Conservation (phyloP, 1,139 yeast genomes). For the Spathaspora sp. region DNA sequence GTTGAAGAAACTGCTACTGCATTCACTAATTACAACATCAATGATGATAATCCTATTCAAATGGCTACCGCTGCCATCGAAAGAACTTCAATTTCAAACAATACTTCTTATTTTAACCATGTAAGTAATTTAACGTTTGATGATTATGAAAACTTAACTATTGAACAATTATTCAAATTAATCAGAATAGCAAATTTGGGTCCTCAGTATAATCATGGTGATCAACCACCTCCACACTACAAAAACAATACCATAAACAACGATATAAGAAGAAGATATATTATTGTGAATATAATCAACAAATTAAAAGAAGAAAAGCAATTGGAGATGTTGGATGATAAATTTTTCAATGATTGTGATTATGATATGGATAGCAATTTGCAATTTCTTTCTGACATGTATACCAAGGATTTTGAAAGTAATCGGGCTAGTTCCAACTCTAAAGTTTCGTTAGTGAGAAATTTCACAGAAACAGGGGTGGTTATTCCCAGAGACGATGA, state of each 20-base stretch:
- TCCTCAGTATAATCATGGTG: background rate
- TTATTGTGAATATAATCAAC: slow-evolving; percentile 36
- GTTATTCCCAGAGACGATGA: slow-evolving; percentile 90
- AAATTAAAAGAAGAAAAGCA: slow-evolving; percentile 42
- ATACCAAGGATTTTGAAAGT: slow-evolving; percentile 39
- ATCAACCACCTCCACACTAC: background rate
- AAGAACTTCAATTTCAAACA: slow-evolving; percentile 14
- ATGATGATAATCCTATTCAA: slow-evolving; percentile 10
- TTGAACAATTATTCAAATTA: slow-evolving; percentile 41
- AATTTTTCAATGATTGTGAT: slow-evolving; percentile 32
- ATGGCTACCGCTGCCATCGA: slow-evolving; percentile 18
- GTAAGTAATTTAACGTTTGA: slow-evolving; percentile 31
- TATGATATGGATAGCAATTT: slow-evolving; percentile 47
- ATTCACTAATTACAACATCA: slow-evolving; percentile 2
- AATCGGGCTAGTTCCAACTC: slow-evolving; percentile 22
- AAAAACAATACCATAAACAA: slow-evolving; percentile 18
- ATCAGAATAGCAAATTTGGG: slow-evolving; percentile 16
- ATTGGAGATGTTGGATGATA: slow-evolving; percentile 34
- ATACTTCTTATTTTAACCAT: slow-evolving; percentile 7
- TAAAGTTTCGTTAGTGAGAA: slow-evolving; percentile 50
- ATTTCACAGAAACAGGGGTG: slow-evolving; percentile 67
- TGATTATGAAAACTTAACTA: slow-evolving; percentile 38
- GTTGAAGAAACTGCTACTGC: slow-evolving; percentile 3
- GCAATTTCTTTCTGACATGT: slow-evolving; percentile 42
- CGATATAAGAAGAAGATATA: slow-evolving; percentile 37